These are phyloP conservation scores for Eugenia klotzschiana DNA, from an alignment of 441 rosid species.

Conservation along the genomic window DNA sequence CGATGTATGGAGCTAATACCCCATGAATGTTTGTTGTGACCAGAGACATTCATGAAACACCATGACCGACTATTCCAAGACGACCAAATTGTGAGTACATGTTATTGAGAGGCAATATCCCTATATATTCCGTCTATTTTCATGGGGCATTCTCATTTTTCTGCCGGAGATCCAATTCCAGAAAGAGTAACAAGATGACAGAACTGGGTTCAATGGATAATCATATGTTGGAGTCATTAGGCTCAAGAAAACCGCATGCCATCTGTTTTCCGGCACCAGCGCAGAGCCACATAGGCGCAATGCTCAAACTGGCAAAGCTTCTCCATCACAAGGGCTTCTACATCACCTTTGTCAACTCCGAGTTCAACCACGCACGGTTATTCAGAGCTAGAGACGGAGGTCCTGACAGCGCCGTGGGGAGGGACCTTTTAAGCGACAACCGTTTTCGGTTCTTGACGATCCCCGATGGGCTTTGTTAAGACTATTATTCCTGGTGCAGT, in stretches of 20 bases:
- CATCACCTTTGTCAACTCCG: not conserved
- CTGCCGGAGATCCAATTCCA: no score
- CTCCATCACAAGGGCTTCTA: not conserved
- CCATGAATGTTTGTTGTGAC: no score
- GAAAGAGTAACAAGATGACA: not conserved
- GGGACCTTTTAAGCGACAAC: no score
- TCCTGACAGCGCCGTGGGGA: not conserved
- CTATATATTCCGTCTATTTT: no score
- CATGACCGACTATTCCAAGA: no score
- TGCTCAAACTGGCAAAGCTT: not conserved
- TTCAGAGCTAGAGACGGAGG: not conserved
- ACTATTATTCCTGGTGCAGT: no score
- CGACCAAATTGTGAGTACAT: no score
- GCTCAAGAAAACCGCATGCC: not conserved
- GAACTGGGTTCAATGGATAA: not conserved
- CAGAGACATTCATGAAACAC: no score
- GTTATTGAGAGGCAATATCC: no score
- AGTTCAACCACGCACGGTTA: not conserved
- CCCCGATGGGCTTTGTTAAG: not conserved
- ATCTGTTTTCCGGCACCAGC: not conserved
- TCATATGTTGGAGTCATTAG: not conserved
- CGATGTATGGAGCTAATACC: no score
- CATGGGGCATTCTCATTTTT: no score
- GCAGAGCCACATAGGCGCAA: not conserved
- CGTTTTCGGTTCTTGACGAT: constrained; percentile 1